Conservation (phyloP, 2,329 filamentous ascomycete genomes). For the Aspergillus japonicus region DNA sequence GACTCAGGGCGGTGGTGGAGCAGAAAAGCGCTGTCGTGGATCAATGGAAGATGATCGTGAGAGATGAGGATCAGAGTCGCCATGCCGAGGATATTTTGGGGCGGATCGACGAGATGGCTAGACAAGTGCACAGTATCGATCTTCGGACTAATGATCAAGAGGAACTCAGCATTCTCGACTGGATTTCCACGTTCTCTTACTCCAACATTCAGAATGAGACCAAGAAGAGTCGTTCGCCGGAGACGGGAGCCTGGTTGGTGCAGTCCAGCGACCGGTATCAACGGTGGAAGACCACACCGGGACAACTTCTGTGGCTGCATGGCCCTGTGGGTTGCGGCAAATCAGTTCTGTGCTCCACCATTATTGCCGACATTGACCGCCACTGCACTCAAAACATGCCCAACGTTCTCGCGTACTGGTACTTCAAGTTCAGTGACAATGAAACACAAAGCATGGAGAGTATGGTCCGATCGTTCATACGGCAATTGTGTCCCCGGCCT, state of each 20-base stretch:
- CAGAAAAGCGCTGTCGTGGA: not conserved
- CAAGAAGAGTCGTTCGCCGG: not conserved
- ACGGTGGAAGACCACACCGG: not conserved
- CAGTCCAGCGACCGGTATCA: not conserved
- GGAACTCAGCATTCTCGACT: not conserved
- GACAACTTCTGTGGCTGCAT: not conserved
- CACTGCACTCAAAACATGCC: not conserved
- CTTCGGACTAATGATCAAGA: not conserved
- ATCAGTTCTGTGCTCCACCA: conserved; percentile 1
- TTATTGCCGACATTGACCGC: not conserved
- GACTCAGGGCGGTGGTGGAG: not conserved
- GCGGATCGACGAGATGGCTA: not conserved
- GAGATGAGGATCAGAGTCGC: not conserved
- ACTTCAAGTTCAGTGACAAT: not conserved
- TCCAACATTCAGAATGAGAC: not conserved
- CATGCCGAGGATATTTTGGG: not conserved
- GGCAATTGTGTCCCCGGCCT: not conserved
- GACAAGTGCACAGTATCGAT: not conserved
- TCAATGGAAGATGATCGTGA: not conserved
- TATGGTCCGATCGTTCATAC: not conserved
- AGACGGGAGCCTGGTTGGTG: conserved; percentile 2
- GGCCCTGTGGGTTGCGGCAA: conserved; percentile 7
- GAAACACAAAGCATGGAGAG: not conserved
- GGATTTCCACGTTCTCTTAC: not conserved
- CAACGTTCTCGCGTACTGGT: not conserved